These are phyloP conservation scores for Mortierella sp. DNA, from an alignment of 371 early-diverging fungal species.

Conservation along the genomic window DNA sequence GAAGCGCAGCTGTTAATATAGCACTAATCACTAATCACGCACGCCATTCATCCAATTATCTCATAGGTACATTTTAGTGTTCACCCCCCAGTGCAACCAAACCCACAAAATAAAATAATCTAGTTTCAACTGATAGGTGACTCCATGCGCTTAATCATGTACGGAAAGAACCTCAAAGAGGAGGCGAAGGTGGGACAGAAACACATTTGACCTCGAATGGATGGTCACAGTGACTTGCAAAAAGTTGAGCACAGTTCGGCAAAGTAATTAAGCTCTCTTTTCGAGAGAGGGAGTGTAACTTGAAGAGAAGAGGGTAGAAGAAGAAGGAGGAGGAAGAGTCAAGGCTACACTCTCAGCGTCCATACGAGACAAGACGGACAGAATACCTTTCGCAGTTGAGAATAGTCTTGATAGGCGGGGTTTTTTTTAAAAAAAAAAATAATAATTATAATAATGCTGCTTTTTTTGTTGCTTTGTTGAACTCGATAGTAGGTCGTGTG, in stretches of 20 bases:
- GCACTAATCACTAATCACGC: no score
- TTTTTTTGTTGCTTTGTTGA: no score
- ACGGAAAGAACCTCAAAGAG: neutral
- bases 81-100: no score
- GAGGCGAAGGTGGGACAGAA: neutral
- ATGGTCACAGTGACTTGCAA: slow-evolving; percentile 10
- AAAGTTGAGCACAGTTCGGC: neutral
- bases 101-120: neutral
- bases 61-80: no score
- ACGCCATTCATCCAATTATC: no score
- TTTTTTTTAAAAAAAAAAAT: no score
- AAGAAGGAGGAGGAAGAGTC: neutral
- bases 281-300: neutral
- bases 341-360: no score
- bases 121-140: neutral
- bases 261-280: slow-evolving; percentile 2
- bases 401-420: no score
- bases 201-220: neutral
- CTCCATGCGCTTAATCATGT: neutral
- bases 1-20: slow-evolving; percentile 2
- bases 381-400: no score
- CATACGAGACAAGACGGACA: no score
- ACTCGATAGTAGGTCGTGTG: no score
- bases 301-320: neutral
- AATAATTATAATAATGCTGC: no score